These are phyloP conservation scores for Kwoniella bestiolae DNA, from an alignment of 768 basidiomycete species.

Conservation along the genomic window DNA sequence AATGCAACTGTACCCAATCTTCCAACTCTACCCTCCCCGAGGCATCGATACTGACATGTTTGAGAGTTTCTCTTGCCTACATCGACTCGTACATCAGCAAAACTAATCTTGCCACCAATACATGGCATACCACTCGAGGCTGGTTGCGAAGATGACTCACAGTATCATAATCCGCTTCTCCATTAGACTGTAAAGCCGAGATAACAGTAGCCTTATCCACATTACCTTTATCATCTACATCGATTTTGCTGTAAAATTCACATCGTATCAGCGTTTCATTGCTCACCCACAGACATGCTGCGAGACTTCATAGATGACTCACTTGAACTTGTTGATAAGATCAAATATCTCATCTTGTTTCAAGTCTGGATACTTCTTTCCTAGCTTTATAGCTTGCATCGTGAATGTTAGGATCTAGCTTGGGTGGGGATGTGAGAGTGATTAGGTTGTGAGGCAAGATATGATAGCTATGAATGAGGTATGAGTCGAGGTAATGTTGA, in stretches of 20 bases:
- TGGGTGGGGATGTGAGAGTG: not conserved
- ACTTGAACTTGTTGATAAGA: conserved; percentile 96
- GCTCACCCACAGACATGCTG: too few relatives aligned
- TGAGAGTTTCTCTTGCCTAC: conserved; percentile 73
- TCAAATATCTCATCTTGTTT: conserved; percentile 92
- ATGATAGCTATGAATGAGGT: not conserved
- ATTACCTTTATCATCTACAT: conserved; percentile 56
- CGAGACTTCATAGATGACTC: too few relatives aligned
- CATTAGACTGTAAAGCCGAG: conserved; percentile 74
- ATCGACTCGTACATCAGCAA: not conserved
- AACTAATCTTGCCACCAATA: not conserved
- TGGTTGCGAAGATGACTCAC: too few relatives aligned
- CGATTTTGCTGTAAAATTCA: conserved; percentile 47
- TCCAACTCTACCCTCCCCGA: conserved; percentile 95
- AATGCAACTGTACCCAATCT: conserved; percentile 90
- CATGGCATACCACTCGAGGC: too few relatives aligned
- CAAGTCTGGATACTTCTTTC: conserved; percentile 90
- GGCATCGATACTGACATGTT: conserved; percentile 90
- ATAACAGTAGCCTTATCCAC: conserved; percentile 73
- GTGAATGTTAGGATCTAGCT: conserved; percentile 2
- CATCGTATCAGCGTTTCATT: not conserved
- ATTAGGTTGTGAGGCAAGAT: not conserved
- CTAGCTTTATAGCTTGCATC: conserved; percentile 68
- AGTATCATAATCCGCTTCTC: conserved; percentile 80
- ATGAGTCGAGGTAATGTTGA: not conserved